These are phyloP conservation scores for Annona cherimola DNA, from an alignment of 164 flowering plant genomes.

Conservation along the genomic window DNA sequence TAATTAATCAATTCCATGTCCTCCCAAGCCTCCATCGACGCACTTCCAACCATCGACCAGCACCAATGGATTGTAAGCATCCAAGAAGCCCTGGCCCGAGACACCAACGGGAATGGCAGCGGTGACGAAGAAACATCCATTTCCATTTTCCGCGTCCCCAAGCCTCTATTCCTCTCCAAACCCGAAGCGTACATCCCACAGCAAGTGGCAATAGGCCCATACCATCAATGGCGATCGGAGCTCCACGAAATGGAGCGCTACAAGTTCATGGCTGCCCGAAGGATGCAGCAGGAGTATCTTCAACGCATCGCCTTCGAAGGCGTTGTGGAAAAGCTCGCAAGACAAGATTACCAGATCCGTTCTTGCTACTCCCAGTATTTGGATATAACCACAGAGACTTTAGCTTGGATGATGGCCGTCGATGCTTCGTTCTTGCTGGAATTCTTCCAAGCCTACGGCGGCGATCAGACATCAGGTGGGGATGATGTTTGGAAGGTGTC, in stretches of 20 bases:
- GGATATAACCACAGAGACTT: constrained; percentile 6
- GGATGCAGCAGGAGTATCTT: constrained; percentile 11
- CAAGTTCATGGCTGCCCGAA: constrained; percentile 16
- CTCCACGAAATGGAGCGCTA: constrained; percentile 19
- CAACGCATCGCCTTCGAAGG: constrained; percentile 5
- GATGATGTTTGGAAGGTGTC: not conserved
- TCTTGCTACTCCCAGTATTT: constrained; percentile 16
- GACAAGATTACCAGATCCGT: constrained; percentile 11
- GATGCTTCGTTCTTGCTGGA: constrained; percentile 21
- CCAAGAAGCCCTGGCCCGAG: constrained; percentile 6
- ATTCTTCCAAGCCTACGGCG: constrained; percentile 5
- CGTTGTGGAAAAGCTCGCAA: constrained; percentile 9
- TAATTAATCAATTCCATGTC: not conserved
- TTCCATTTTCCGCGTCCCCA: constrained; percentile 16
- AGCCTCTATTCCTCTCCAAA: constrained; percentile 10
- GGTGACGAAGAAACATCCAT: not conserved
- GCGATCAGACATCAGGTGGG: not conserved
- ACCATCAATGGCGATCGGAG: constrained; percentile 14
- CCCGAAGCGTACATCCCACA: constrained; percentile 20
- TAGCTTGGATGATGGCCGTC: constrained; percentile 21
- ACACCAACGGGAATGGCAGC: not conserved
- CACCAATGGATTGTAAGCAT: constrained; percentile 8
- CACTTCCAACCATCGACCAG: not conserved
- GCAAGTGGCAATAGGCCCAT: constrained; percentile 22
- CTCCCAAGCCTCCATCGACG: not conserved